Conservation (phyloP, 164 flowering plant genomes). For the Tetrastigma voinierianum region DNA sequence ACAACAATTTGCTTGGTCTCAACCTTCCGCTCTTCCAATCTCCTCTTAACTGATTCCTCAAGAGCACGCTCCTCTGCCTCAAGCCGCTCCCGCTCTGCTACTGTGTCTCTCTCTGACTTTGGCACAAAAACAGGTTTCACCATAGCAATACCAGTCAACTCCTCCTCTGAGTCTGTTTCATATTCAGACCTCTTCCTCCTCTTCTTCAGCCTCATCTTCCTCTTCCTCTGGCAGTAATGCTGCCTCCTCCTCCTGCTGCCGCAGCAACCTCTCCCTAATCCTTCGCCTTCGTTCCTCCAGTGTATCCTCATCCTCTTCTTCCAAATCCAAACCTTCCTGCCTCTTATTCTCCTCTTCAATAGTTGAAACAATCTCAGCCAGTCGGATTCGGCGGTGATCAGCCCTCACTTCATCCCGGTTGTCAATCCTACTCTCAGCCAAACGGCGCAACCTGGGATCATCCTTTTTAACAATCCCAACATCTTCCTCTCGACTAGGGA, state of each 20-base stretch:
- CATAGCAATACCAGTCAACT: constrained; percentile 60
- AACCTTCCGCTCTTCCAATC: constrained; percentile 58
- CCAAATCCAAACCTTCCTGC: constrained; percentile 57
- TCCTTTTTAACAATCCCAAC: constrained; percentile 37
- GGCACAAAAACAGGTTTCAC: constrained; percentile 87
- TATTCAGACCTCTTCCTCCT: constrained; percentile 82
- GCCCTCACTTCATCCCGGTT: constrained; percentile 76
- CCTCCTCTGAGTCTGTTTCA: constrained; percentile 94
- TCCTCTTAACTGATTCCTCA: constrained; percentile 61
- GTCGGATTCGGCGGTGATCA: constrained; percentile 78
- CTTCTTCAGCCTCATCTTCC: constrained; percentile 57
- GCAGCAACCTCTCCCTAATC: constrained; percentile 59
- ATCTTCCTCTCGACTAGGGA: constrained; percentile 50
- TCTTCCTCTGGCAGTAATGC: constrained; percentile 49
- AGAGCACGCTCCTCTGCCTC: constrained; percentile 76
- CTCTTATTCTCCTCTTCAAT: constrained; percentile 70
- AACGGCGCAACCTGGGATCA: constrained; percentile 82
- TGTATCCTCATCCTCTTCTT: constrained; percentile 83
- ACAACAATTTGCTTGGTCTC: constrained; percentile 80
- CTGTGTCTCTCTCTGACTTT: constrained; percentile 78
- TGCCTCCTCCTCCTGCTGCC: constrained; percentile 54
- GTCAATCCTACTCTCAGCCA: constrained; percentile 70
- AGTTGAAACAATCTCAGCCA: constrained; percentile 88
- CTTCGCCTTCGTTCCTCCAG: constrained; percentile 70
- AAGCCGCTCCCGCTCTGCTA: constrained; percentile 79